Percentiles rank a stretch among this genome's conserved stretches.
phyloP scores from a whole-genome alignment of 2,329 filamentous ascomycete species.

The Colletotrichum destructivum region DNA sequence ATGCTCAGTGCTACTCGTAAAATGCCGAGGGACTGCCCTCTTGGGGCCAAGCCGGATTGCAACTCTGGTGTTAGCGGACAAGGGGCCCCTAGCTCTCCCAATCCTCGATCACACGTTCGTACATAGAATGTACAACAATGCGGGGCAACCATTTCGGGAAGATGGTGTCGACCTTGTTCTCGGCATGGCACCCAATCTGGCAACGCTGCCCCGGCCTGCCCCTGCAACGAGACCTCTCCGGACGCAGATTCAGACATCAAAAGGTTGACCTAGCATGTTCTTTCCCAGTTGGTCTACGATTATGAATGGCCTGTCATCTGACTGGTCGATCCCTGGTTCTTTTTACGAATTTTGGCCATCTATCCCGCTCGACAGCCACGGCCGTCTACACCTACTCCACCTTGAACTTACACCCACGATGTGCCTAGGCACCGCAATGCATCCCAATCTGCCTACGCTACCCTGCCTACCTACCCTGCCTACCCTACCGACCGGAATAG shows the following conservation, averaged over 20 bases:
- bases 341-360: conserved; percentile 14
- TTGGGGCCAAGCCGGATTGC: conserved; percentile 30
- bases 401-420: conserved; percentile 18
- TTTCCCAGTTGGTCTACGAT: conserved; percentile 20
- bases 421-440: conserved; percentile 16
- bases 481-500: conserved; percentile 24
- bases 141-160: conserved; percentile 39
- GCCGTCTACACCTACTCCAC: conserved; percentile 2
- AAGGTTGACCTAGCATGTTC: conserved; percentile 28
- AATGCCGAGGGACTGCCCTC: conserved; percentile 42
- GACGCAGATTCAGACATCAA: conserved; percentile 23
- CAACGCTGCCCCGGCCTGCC: conserved; percentile 38
- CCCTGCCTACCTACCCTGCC: conserved; percentile 32
- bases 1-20: conserved; percentile 38
- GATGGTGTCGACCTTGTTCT: conserved; percentile 43
- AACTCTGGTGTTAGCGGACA: conserved; percentile 35
- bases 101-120: conserved; percentile 26
- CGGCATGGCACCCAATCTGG: conserved; percentile 41
- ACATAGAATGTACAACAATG: conserved; percentile 14
- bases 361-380: conserved; percentile 23
- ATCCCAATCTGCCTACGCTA: conserved; percentile 26
- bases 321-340: conserved; percentile 33
- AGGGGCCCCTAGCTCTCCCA: conserved; percentile 30
- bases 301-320: conserved; percentile 27
- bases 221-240: conserved; percentile 33